Evolutionary conservation across 2,329 filamentous ascomycete species (phyloP), one percentile per base, ranked within the genome.

Genomic region (Pseudogymnoascus sp.): DNA sequence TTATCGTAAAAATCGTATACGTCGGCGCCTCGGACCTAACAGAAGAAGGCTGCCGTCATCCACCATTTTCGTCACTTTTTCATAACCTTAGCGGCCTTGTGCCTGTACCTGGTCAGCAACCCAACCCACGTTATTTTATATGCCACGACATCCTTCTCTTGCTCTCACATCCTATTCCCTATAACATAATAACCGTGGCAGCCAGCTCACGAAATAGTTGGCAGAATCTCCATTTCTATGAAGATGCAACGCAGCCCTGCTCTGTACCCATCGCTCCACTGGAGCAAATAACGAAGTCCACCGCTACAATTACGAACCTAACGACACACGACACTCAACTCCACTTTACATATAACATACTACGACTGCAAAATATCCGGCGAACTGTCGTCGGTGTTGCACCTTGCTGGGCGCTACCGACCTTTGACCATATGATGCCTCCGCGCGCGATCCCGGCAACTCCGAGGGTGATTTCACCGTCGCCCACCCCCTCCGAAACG

Each of bases 391-490:
- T 81, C 68, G 87, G 87, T 68, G 79, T 81, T 70, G 78, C 88
- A 71, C 76, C 77, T 69, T 77, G 77, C 60, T 79, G 86, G 65
- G 78, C 80, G 43, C 81, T 90, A 1, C 86, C 86, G 57, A 82
- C 84, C 41, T 89, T 89, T 79, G 71, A 61, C 54, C 71, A 74
- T 71, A 69, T 69, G 16, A 67, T 67, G 60, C 65, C 69, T 43
- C 65, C 67, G 62, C 79, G 83, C 68, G 79, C 80, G 69, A 80
- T 95, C 65, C 92, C 93, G 64, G 83, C 84, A 64, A 95, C 89
- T 64, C 92, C 92, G 72, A 88, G 92, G 73, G 90, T 97, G 70
- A 96, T 95, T 70, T 96, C 92, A 11, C 92, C 93, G 43, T 95
- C 92, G 63, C 92, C 93, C 43, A 88, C 89, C 1, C 86, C 86